Percentiles rank a stretch among this genome's conserved stretches.
Conservation (phyloP, 2,329 filamentous ascomycete genomes). For the Apiospora saccharicola region DNA sequence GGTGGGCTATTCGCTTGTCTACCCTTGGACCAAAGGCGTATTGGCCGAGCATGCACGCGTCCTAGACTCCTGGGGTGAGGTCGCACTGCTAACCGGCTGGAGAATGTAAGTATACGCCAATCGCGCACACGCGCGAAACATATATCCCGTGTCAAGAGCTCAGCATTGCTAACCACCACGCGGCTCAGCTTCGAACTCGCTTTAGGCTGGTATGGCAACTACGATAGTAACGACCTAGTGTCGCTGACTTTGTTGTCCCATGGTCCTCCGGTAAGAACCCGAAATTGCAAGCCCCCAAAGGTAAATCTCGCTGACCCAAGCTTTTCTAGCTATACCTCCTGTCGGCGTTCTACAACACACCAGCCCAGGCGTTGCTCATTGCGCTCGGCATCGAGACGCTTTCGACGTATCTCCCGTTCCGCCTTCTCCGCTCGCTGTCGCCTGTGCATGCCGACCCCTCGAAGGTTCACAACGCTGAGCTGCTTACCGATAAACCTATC, state of each 20-base stretch:
- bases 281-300: neutral
- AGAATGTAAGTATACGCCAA: slow-evolving; percentile 55
- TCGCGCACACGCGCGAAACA: neutral
- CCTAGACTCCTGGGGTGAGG: slow-evolving; percentile 67
- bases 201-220: slow-evolving; percentile 75
- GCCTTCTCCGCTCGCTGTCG: slow-evolving; percentile 73
- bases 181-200: slow-evolving; percentile 68
- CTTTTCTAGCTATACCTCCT: slow-evolving; percentile 72
- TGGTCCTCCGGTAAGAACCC: slow-evolving; percentile 68
- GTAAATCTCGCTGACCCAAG: neutral
- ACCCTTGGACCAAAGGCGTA: slow-evolving; percentile 68
- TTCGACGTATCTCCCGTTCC: slow-evolving; percentile 76
- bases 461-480: slow-evolving; percentile 66
- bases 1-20: slow-evolving; percentile 68
- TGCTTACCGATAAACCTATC: slow-evolving; percentile 69
- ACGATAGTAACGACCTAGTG: slow-evolving; percentile 76
- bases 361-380: slow-evolving; percentile 64
- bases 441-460: slow-evolving; percentile 65
- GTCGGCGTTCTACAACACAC: slow-evolving; percentile 77
- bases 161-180: neutral
- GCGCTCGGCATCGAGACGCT: slow-evolving; percentile 73
- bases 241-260: slow-evolving; percentile 74
- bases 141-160: neutral
- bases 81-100: slow-evolving; percentile 62
- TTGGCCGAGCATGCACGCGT: slow-evolving; percentile 72